Conservation (phyloP, 2,329 filamentous ascomycete genomes). For the Stachybotrys echinatus region DNA sequence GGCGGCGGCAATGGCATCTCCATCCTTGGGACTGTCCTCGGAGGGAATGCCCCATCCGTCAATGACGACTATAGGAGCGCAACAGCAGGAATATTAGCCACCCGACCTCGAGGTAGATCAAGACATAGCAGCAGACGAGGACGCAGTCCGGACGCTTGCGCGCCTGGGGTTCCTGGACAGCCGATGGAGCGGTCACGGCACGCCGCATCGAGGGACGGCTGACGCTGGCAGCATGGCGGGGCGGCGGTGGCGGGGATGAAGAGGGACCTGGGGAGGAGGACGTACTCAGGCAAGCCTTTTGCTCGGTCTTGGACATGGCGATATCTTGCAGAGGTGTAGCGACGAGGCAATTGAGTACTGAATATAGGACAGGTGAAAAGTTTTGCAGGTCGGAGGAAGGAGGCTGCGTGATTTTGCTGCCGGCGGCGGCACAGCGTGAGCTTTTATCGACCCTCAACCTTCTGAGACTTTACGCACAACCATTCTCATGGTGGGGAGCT, state of each 20-base stretch:
- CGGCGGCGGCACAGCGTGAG: not conserved
- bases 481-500: not conserved
- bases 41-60: slow-evolving; percentile 94
- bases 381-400: not conserved
- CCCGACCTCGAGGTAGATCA: slow-evolving; percentile 51
- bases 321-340: slow-evolving; percentile 9
- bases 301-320: slow-evolving; percentile 49
- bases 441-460: not conserved
- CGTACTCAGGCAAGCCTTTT: slow-evolving; percentile 60
- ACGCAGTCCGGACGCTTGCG: slow-evolving; percentile 26
- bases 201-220: slow-evolving; percentile 11
- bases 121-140: slow-evolving; percentile 43
- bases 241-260: slow-evolving; percentile 13
- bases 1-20: slow-evolving; percentile 92
- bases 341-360: not conserved
- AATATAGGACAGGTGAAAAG: slow-evolving; percentile 9
- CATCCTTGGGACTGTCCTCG: slow-evolving; percentile 74
- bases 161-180: slow-evolving; percentile 7
- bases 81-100: slow-evolving; percentile 55
- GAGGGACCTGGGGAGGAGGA: slow-evolving; percentile 28
- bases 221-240: slow-evolving; percentile 11
- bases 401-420: not conserved
- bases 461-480: not conserved
- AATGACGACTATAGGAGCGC: slow-evolving; percentile 75
- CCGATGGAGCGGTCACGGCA: slow-evolving; percentile 13